Conservation (phyloP, 352 stramenopile genomes). For the Peronospora belbahrii region DNA sequence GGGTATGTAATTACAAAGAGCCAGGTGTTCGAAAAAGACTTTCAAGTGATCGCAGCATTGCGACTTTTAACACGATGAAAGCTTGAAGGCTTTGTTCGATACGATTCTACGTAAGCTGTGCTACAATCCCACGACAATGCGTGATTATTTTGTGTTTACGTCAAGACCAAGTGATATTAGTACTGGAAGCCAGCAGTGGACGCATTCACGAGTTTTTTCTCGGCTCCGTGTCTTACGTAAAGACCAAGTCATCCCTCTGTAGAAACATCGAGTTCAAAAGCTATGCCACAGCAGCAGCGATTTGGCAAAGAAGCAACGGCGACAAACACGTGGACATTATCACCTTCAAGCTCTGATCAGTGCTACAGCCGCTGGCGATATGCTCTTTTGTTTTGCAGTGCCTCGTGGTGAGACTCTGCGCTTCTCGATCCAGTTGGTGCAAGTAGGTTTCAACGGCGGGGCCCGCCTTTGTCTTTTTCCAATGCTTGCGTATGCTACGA, state of each 20-base stretch:
- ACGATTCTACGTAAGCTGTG: too few species aligned
- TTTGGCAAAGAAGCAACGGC: slow-evolving; percentile 22
- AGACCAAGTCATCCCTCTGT: slow-evolving; percentile 1
- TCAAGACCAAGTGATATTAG: background rate
- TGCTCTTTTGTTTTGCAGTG: too few species aligned
- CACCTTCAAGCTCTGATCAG: too few species aligned
- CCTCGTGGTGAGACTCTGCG: too few species aligned
- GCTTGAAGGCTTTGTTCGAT: background rate
- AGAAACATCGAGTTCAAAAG: too few species aligned
- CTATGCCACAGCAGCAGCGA: background rate
- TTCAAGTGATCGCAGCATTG: background rate
- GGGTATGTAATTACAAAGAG: too few species aligned
- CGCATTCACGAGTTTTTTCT: slow-evolving; percentile 37
- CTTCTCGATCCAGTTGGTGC: too few species aligned
- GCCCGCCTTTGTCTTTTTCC: too few species aligned
- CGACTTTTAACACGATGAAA: background rate
- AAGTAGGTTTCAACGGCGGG: too few species aligned
- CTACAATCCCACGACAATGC: background rate
- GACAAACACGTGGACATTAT: slow-evolving; percentile 36
- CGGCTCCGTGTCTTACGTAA: slow-evolving; percentile 44
- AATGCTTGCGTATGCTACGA: too few species aligned
- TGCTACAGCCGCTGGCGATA: too few species aligned
- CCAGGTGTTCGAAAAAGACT: background rate
- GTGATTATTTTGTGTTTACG: background rate
- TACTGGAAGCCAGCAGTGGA: slow-evolving; percentile 36